Evolutionary conservation across 2,329 filamentous ascomycete species (phyloP).

Genomic region (Trichoderma oligosporum): DNA sequence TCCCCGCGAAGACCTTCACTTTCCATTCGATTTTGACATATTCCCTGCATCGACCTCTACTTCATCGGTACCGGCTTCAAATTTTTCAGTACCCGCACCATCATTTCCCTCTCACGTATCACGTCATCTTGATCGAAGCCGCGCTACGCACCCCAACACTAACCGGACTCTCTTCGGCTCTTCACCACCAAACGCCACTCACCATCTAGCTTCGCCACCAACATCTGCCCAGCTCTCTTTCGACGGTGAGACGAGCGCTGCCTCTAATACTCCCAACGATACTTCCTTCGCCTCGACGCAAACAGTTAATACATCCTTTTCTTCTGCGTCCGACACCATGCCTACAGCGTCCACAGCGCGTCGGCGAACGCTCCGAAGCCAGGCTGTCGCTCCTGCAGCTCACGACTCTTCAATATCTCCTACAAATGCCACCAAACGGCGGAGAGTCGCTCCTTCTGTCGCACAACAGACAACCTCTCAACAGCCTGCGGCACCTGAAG

Average conservation of each 20-base stretch:
- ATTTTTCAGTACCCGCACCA: background rate
- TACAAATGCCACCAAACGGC: slow-evolving; percentile 27
- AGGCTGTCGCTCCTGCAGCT: background rate
- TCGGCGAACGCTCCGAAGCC: background rate
- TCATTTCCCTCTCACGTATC: background rate
- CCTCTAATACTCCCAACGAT: too few relatives aligned
- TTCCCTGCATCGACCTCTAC: background rate
- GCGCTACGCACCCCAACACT: background rate
- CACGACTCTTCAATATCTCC: background rate
- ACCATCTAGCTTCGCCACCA: background rate
- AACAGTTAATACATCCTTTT: slow-evolving; percentile 27
- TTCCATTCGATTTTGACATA: background rate
- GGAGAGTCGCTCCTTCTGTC: slow-evolving; percentile 22
- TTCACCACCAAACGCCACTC: background rate
- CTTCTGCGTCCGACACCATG: slow-evolving; percentile 30
- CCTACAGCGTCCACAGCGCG: slow-evolving; percentile 20
- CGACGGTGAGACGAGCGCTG: background rate
- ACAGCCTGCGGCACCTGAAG: too few relatives aligned
- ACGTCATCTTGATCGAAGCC: background rate
- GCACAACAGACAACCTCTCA: background rate
- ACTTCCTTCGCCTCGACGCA: slow-evolving; percentile 24
- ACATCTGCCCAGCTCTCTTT: background rate
- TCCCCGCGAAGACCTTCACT: background rate
- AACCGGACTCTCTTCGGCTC: background rate
- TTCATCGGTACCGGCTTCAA: background rate